Conservation (phyloP, 192 early-diverging fungal species). For the Linnemannia exigua region DNA sequence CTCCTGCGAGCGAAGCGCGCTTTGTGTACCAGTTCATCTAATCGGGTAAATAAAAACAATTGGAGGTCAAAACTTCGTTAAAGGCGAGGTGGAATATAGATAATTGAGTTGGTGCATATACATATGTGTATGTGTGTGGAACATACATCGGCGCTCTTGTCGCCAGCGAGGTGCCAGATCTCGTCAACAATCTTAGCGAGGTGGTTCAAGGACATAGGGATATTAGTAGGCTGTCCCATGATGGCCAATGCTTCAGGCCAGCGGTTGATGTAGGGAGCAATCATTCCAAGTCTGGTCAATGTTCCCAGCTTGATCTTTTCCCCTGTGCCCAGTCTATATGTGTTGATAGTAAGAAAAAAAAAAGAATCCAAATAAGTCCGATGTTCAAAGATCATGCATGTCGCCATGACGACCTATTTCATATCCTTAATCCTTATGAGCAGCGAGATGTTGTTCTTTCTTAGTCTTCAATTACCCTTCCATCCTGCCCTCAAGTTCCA, state of each 20-base stretch:
- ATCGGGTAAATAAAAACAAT: neutral
- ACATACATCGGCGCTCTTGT: constrained; percentile 81
- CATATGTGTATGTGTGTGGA: no score
- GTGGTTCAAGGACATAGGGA: constrained; percentile 75
- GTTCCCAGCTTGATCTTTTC: constrained; percentile 76
- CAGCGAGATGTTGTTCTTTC: no score
- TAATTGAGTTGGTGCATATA: no score
- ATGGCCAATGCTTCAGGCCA: constrained; percentile 86
- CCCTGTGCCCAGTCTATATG: constrained; percentile 49
- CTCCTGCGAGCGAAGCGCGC: constrained; percentile 82
- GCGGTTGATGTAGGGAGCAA: constrained; percentile 74
- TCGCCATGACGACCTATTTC: no score
- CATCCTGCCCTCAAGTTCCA: constrained; percentile 75
- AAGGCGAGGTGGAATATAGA: no score
- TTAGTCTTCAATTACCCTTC: constrained; percentile 53
- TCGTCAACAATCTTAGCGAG: constrained; percentile 82
- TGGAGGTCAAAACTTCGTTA: no score
- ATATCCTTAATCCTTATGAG: no score
- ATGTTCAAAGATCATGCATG: neutral
- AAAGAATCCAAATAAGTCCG: neutral
- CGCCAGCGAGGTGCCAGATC: constrained; percentile 92
- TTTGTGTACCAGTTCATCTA: constrained; percentile 94
- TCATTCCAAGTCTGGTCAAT: constrained; percentile 75
- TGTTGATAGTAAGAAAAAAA: neutral
- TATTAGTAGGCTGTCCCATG: constrained; percentile 86